These are phyloP conservation scores for Fusarium scirpi DNA, from an alignment of 2,329 filamentous ascomycete species.

Conservation along the genomic window DNA sequence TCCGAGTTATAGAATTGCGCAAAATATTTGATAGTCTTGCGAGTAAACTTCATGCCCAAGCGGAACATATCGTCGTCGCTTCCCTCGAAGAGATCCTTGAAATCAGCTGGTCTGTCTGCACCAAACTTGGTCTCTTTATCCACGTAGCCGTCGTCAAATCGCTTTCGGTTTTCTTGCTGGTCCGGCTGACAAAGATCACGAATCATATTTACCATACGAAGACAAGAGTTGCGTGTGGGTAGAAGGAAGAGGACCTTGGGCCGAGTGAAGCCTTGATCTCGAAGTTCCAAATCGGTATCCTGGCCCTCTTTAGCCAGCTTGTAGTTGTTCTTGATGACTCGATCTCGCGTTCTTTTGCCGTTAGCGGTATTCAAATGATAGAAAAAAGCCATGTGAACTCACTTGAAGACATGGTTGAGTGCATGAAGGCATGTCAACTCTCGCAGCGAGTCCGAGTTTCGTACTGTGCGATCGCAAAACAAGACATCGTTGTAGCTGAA, in stretches of 20 bases:
- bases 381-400: constrained; percentile 44
- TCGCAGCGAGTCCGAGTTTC: constrained; percentile 76
- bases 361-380: constrained; percentile 23
- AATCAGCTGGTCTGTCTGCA: constrained; percentile 84
- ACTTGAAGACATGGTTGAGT: constrained; percentile 93
- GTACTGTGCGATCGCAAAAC: constrained; percentile 76
- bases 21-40: constrained; percentile 96
- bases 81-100: constrained; percentile 88
- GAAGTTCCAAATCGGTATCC: constrained; percentile 75
- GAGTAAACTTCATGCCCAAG: constrained; percentile 94
- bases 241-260: constrained; percentile 93
- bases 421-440: constrained; percentile 83
- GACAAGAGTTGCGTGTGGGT: constrained; percentile 88
- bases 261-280: constrained; percentile 95
- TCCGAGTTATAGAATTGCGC: constrained; percentile 96
- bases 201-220: constrained; percentile 81
- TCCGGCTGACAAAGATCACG: constrained; percentile 82
- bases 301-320: constrained; percentile 76
- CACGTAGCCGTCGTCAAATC: constrained; percentile 87
- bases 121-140: constrained; percentile 74
- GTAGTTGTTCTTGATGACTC: constrained; percentile 91
- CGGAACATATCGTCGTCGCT: constrained; percentile 99
- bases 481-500: constrained; percentile 88
- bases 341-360: constrained; percentile 77
- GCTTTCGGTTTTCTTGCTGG: constrained; percentile 93